These are phyloP conservation scores for Cutaneotrichosporon dermatis DNA, from an alignment of 1,284 basidiomycete genomes.

Conservation along the genomic window DNA sequence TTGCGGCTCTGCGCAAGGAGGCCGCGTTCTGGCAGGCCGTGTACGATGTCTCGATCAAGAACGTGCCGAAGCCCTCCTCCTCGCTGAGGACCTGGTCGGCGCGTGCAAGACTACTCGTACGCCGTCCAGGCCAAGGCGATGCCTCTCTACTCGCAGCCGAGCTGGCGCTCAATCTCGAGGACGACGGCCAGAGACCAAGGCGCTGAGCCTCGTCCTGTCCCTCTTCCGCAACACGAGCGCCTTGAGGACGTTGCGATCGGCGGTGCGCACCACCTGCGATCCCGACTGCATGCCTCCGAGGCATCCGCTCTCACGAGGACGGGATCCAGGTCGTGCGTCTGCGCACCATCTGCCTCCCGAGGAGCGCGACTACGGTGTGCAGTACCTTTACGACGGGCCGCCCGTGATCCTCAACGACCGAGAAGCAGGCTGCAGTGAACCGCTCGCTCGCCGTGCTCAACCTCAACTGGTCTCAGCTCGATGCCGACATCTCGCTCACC, in stretches of 20 bases:
- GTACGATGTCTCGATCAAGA: conserved; percentile 31
- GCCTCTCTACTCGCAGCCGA: conserved; percentile 35
- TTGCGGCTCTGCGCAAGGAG: conserved; percentile 26
- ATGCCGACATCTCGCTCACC: conserved; percentile 68
- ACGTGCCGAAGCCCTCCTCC: conserved; percentile 35
- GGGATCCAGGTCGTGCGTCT: conserved; percentile 49
- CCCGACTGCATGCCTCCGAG: conserved; percentile 38
- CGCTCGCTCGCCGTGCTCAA: conserved; percentile 48
- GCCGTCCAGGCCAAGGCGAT: conserved; percentile 50
- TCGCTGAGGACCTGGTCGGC: conserved; percentile 34
- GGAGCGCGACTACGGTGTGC: conserved; percentile 73
- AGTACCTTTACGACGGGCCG: conserved; percentile 62
- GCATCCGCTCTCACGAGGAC: conserved; percentile 23
- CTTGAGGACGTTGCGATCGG: conserved; percentile 34
- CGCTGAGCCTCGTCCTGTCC: conserved; percentile 29
- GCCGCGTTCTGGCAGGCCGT: conserved; percentile 37
- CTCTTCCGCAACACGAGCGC: conserved; percentile 42
- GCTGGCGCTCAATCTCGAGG: conserved; percentile 25
- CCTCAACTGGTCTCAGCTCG: conserved; percentile 69
- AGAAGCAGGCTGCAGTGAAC: conserved; percentile 46
- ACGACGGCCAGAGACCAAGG: conserved; percentile 34
- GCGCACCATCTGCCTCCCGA: conserved; percentile 58
- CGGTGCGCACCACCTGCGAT: conserved; percentile 33
- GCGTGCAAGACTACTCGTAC: conserved; percentile 57
- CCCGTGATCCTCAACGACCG: conserved; percentile 29